Evolutionary conservation across 73 alveolate species (phyloP).

Genomic region (Uronychia binucleata): DNA sequence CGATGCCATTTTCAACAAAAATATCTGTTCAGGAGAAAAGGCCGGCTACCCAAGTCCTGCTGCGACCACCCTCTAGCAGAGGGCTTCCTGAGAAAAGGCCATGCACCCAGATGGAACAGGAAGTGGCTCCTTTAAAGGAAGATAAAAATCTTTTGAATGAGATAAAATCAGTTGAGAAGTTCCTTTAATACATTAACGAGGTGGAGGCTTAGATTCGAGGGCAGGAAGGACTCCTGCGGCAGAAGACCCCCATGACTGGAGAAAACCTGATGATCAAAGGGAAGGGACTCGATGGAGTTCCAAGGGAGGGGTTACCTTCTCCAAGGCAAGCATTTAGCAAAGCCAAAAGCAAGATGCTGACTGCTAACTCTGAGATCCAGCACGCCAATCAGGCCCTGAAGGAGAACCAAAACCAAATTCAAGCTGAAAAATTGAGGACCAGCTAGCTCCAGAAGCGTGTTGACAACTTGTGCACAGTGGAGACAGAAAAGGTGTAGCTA

Average conservation of each 20-base stretch:
- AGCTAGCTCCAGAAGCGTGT: neutral
- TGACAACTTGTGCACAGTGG: neutral
- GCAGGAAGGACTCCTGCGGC: no score
- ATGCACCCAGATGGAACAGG: no score
- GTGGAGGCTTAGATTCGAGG: neutral
- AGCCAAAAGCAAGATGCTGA: neutral
- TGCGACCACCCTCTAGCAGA: no score
- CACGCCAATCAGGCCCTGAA: neutral
- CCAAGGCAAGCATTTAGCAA: neutral
- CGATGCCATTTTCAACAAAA: neutral
- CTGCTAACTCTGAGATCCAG: neutral
- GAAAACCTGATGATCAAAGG: neutral
- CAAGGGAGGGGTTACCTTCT: neutral
- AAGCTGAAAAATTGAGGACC: neutral
- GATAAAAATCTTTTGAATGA: neutral
- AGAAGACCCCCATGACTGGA: no score
- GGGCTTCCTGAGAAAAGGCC: no score
- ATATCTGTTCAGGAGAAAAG: no score
- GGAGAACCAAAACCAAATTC: neutral
- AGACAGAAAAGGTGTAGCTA: neutral
- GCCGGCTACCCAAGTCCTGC: no score
- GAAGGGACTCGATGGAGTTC: neutral
- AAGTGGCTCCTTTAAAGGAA: no score
- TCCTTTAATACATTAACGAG: neutral
- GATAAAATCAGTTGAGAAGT: neutral